Evolutionary conservation across 805 yeast species (phyloP).

Genomic region (Millerago galiae): DNA sequence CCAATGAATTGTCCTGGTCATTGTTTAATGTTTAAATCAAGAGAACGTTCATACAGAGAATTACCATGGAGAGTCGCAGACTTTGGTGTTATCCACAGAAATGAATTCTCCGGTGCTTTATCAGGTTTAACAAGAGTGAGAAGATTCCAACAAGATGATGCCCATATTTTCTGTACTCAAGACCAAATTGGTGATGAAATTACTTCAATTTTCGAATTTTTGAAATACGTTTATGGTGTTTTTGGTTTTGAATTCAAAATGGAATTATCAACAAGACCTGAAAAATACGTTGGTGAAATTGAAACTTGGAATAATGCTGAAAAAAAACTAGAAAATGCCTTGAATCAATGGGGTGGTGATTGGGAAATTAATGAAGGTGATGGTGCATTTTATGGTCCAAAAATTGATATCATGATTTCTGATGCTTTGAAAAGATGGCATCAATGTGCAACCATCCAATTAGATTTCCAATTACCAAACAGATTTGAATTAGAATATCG

Average conservation of each 20-base stretch:
- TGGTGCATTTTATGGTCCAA: constrained; percentile 95
- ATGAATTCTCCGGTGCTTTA: constrained; percentile 92
- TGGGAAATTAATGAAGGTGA: constrained; percentile 98
- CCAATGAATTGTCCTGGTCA: constrained; percentile 95
- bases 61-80: constrained; percentile 99
- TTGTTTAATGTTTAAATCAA: constrained; percentile 83
- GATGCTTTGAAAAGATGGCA: constrained; percentile 96
- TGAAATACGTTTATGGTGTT: constrained; percentile 78
- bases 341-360: constrained; percentile 76
- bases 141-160: constrained; percentile 99
- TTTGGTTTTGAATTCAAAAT: constrained; percentile 94
- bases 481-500: constrained; percentile 89
- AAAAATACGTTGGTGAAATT: constrained; percentile 88
- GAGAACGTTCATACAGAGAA: constrained; percentile 95
- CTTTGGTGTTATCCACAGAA: constrained; percentile 95
- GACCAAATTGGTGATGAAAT: constrained; percentile 89
- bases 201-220: constrained; percentile 76
- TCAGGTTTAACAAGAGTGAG: constrained; percentile 95
- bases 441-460: constrained; percentile 98
- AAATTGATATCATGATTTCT: constrained; percentile 92
- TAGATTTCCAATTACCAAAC: constrained; percentile 95
- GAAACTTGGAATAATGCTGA: constrained; percentile 95
- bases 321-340: constrained; percentile 70
- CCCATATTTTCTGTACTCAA: constrained; percentile 92
- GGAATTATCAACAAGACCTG: constrained; percentile 97